phyloP scores from a whole-genome alignment of 179 eudicot species.

The Corrigiola litoralis region DNA sequence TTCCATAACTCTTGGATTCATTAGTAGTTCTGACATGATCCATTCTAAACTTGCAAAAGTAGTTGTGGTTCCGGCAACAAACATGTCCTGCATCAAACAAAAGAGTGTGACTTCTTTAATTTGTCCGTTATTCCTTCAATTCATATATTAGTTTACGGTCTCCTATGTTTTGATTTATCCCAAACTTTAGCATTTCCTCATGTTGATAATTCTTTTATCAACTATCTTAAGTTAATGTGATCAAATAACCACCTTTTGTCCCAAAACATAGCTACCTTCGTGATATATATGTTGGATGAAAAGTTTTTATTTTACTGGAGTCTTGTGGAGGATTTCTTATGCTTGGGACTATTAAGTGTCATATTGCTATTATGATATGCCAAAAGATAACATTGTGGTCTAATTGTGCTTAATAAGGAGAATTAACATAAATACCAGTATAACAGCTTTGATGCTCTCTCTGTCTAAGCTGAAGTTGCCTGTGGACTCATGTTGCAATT shows the following conservation, averaged over 20 bases:
- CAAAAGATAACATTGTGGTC: neutral
- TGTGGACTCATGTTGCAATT: slow-evolving; percentile 9
- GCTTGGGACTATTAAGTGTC: too few relatives aligned
- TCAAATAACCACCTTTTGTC: too few relatives aligned
- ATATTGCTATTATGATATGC: neutral
- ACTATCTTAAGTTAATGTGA: too few relatives aligned
- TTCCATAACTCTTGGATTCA: slow-evolving; percentile 30
- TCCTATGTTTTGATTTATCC: too few relatives aligned
- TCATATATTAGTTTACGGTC: neutral
- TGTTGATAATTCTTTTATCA: too few relatives aligned
- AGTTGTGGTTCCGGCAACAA: slow-evolving; percentile 55
- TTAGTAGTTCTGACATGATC: slow-evolving; percentile 53
- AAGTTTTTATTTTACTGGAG: too few relatives aligned
- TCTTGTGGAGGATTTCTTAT: too few relatives aligned
- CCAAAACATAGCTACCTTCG: too few relatives aligned
- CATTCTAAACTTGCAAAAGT: slow-evolving; percentile 44
- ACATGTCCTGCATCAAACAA: slow-evolving; percentile 23
- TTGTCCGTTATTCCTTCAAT: neutral
- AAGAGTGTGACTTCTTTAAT: neutral
- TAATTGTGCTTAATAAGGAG: neutral
- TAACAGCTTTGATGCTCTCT: slow-evolving; percentile 31
- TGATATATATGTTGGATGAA: too few relatives aligned
- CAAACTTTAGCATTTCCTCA: too few relatives aligned
- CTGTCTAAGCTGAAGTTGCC: slow-evolving; percentile 4
- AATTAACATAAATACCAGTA: slow-evolving; percentile 22